Evolutionary conservation across 2,329 filamentous ascomycete genomes (phyloP).

Genomic region (Curvularia lunata): DNA sequence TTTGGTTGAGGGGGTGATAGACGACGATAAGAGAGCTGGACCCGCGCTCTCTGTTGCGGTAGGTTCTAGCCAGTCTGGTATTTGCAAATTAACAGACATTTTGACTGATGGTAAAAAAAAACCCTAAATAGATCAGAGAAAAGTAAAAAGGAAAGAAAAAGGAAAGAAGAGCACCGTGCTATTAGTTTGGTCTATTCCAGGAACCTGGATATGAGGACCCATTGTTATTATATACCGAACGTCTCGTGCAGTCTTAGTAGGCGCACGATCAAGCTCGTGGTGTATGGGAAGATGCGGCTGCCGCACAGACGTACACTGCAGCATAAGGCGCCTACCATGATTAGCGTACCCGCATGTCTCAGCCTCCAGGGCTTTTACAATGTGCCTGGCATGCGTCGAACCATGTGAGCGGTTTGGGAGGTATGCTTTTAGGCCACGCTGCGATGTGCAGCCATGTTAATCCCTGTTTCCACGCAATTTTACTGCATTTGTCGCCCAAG

Average conservation of each 20-base stretch:
- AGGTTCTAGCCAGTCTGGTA: constrained; percentile 32
- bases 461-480: constrained; percentile 3
- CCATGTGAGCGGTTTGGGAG: not conserved
- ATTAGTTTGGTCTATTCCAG: not conserved
- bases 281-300: constrained; percentile 11
- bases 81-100: constrained; percentile 35
- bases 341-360: constrained; percentile 11
- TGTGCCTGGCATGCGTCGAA: constrained; percentile 3
- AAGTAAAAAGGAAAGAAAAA: constrained; percentile 4
- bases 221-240: constrained; percentile 15
- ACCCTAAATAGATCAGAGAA: constrained; percentile 5
- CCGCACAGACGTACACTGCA: constrained; percentile 7
- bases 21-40: constrained; percentile 20
- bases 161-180: constrained; percentile 12
- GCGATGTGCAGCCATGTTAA: constrained; percentile 8
- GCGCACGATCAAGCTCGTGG: constrained; percentile 4
- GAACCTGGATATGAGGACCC: not conserved
- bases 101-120: constrained; percentile 3
- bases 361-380: not conserved
- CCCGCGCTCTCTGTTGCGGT: constrained; percentile 17
- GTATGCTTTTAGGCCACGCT: not conserved
- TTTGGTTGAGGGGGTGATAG: constrained; percentile 32
- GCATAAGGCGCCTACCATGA: constrained; percentile 8
- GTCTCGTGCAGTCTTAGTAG: constrained; percentile 3
- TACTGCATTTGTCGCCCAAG: not conserved